Conservation (phyloP, 768 basidiomycete genomes). For the Panaeolus cyanescens region DNA sequence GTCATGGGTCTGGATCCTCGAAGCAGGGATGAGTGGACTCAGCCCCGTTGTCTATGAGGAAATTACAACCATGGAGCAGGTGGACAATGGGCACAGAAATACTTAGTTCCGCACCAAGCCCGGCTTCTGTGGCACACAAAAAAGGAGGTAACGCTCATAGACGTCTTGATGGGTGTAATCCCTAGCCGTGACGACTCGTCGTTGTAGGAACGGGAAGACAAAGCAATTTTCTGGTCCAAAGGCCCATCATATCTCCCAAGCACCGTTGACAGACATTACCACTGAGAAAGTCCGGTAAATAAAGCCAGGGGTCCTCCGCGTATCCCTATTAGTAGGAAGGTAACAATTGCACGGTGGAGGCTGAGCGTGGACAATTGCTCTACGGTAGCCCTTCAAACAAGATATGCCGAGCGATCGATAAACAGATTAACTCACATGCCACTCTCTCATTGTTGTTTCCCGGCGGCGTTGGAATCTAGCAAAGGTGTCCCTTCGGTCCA, state of each 20-base stretch:
- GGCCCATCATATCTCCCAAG: not conserved
- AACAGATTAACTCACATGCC: not conserved
- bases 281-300: not conserved
- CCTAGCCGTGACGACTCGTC: no score
- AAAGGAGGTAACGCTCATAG: not conserved
- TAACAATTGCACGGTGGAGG: no score
- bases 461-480: not conserved
- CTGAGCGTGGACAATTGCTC: not conserved
- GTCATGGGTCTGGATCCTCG: not conserved
- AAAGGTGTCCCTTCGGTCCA: not conserved
- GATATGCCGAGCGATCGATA: not conserved
- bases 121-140: conserved; percentile 1
- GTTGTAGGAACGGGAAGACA: not conserved
- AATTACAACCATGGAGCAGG: not conserved
- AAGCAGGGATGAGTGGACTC: not conserved
- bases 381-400: not conserved
- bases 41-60: not conserved
- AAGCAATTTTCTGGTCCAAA: not conserved
- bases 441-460: not conserved
- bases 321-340: not conserved
- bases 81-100: not conserved
- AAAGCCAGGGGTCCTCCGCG: no score
- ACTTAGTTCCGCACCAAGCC: conserved; percentile 1
- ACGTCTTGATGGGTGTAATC: no score
- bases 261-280: not conserved